Base-by-base conservation (phyloP, 2,329 filamentous ascomycete species). In the Xylaria sp. region DNA sequence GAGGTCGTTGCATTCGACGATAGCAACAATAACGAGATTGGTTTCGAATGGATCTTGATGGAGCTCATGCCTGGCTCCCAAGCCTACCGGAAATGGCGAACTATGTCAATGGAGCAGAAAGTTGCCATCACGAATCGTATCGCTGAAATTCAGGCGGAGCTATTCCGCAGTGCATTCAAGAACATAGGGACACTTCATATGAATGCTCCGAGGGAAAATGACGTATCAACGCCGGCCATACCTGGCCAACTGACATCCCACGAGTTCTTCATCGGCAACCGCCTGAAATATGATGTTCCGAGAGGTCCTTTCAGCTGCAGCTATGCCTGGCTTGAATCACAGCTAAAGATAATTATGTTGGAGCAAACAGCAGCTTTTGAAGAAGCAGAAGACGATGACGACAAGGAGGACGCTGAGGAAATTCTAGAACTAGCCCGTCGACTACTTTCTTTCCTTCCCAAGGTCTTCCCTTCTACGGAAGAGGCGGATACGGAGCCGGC, bases 21-120 rank as follows among this genome's bases (percentile, higher is more conserved):
- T 17, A 33, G 41, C 25, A 60, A 40, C 41, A 21, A 48, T n/a
- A 60, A 54, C 21, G 57, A 60, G 31, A 54, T 60, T 23, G 48
- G 49, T 1, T 60, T 54, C 35, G 49, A 60, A 27, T 60, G 55
- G 57, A 60, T 60, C 4, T 41, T 60, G 41, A 60, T 60, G 49
- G 57, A 60, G 41, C 43, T 60, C 8, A 60, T 54, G 49, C 37
- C 57, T 13, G 57, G 57, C 4, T 54, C 6, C 23, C n/a, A 27
- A 6, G 49, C 49, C n/a, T 21, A 48, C 13, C 23, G 38, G 33
- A 47, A 21, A 54, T 60, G 57, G 49, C 49, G 51, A 29, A 47
- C 31, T 17, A 52, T 58, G 47, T 31, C 47, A 7, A 58, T 52
- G 47, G 47, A 52, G 27, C 47, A 53, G 31, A 58, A 53, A 44